A percentile compares a stretch with the other conserved stretches of the same genome.
phyloP scores from a whole-genome alignment of 2,329 filamentous ascomycete genomes.

The Botrytis fragariae region DNA sequence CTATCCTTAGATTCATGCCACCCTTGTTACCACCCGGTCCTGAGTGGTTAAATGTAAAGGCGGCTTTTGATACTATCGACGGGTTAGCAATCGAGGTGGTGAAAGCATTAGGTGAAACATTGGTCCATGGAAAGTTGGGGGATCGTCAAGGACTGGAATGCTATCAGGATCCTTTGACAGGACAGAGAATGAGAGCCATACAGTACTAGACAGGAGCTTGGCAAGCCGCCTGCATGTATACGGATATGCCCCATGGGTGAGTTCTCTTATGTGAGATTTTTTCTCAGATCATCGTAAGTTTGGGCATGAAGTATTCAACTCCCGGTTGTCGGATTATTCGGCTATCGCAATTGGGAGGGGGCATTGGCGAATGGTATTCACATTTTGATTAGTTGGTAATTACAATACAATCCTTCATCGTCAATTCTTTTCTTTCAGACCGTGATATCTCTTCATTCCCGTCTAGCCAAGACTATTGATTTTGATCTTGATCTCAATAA shows the following conservation, averaged over 20 bases:
- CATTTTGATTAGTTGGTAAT: too few species aligned
- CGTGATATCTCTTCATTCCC: neutral
- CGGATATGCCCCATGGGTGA: too few species aligned
- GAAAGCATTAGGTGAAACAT: neutral
- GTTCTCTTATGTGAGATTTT: too few species aligned
- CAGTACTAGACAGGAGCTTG: too few species aligned
- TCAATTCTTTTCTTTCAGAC: neutral
- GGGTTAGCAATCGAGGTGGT: neutral
- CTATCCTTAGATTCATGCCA: neutral
- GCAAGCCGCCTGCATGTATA: too few species aligned
- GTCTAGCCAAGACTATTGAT: neutral
- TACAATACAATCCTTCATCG: neutral
- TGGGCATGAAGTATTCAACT: too few species aligned
- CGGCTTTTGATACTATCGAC: neutral
- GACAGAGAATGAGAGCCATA: too few species aligned
- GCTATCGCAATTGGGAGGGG: too few species aligned
- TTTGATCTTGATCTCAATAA: neutral
- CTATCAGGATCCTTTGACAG: neutral
- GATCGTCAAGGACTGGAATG: too few species aligned
- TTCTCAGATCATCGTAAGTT: too few species aligned
- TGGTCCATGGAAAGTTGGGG: rapidly evolving
- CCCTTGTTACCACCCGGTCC: neutral
- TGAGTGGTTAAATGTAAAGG: neutral
- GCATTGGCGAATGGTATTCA: too few species aligned
- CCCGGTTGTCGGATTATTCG: too few species aligned